phyloP scores from a whole-genome alignment of 2,329 filamentous ascomycete genomes.

The Hypoxylon sp. region DNA sequence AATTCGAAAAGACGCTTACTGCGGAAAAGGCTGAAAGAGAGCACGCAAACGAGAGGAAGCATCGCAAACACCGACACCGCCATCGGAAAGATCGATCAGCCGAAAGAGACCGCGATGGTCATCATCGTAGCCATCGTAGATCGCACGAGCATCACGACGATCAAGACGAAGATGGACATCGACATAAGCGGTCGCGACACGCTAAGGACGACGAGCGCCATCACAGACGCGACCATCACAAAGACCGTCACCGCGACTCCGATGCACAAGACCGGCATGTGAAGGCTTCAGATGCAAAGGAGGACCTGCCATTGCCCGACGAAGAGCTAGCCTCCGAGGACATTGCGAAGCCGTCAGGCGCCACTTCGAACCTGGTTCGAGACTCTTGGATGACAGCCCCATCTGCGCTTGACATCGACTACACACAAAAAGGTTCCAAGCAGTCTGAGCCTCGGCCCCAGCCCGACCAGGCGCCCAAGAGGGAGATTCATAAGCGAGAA shows the following conservation, averaged over 20 bases:
- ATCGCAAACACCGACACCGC: slow-evolving; percentile 53
- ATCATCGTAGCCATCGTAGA: slow-evolving; percentile 45
- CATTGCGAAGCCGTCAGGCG: slow-evolving; percentile 38
- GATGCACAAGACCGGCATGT: slow-evolving; percentile 47
- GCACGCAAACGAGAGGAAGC: slow-evolving; percentile 55
- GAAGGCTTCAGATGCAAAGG: slow-evolving; percentile 57
- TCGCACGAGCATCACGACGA: slow-evolving; percentile 51
- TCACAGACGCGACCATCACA: slow-evolving; percentile 37
- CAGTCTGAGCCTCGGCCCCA: slow-evolving; percentile 61
- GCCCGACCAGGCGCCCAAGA: slow-evolving; percentile 67
- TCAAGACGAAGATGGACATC: slow-evolving; percentile 61
- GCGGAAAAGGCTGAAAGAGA: slow-evolving; percentile 66
- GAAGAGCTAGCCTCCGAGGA: slow-evolving; percentile 53
- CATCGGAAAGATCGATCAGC: slow-evolving; percentile 59
- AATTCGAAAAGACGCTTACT: slow-evolving; percentile 81
- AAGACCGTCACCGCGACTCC: slow-evolving; percentile 45
- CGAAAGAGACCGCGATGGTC: slow-evolving; percentile 49
- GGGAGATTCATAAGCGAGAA: slow-evolving; percentile 80
- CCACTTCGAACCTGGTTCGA: slow-evolving; percentile 61
- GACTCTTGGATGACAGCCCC: slow-evolving; percentile 97
- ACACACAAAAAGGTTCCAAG: slow-evolving; percentile 68
- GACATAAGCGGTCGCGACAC: slow-evolving; percentile 70
- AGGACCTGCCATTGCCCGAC: slow-evolving; percentile 60
- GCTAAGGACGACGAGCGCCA: slow-evolving; percentile 60
- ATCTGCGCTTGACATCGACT: slow-evolving; percentile 82